A percentile compares a stretch with the other conserved stretches of the same genome.
Conservation (phyloP, 2,329 filamentous ascomycete species). For the Metarhizium anisopliae region DNA sequence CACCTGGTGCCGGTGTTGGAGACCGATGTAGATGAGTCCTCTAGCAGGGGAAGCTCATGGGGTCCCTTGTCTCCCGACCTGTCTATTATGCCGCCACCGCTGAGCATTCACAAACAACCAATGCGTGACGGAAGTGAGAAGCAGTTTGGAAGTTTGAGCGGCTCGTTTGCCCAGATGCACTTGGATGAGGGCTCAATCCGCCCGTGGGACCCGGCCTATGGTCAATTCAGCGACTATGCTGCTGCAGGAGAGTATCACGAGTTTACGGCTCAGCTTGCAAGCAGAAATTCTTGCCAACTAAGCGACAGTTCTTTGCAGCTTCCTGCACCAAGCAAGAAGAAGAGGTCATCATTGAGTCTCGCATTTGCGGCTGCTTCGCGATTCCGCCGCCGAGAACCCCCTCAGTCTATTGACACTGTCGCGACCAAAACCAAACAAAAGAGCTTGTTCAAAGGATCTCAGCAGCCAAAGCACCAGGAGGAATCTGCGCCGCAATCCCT, state of each 20-base stretch:
- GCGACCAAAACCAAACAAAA: background rate
- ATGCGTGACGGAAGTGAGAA: slow-evolving; percentile 4
- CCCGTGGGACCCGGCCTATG: slow-evolving; percentile 13
- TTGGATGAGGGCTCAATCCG: slow-evolving; percentile 6
- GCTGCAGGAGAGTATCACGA: slow-evolving; percentile 26
- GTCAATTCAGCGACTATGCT: slow-evolving; percentile 21
- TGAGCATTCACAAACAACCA: slow-evolving; percentile 5
- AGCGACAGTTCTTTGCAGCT: background rate
- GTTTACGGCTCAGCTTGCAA: slow-evolving; percentile 23
- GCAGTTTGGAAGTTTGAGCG: slow-evolving; percentile 1
- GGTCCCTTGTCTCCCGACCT: slow-evolving; percentile 11
- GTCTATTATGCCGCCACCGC: slow-evolving; percentile 5
- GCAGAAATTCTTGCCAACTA: slow-evolving; percentile 1
- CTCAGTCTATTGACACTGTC: slow-evolving; percentile 8
- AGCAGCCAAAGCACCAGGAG: background rate
- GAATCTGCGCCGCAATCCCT: background rate
- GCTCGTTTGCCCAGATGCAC: background rate
- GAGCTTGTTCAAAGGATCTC: background rate
- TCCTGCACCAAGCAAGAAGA: slow-evolving; percentile 2
- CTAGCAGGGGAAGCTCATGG: slow-evolving; percentile 15
- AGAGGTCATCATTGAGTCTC: slow-evolving; percentile 13
- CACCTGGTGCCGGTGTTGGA: slow-evolving; percentile 10
- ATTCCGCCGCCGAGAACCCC: slow-evolving; percentile 17
- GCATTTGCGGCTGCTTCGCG: slow-evolving; percentile 17
- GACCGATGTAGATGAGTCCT: slow-evolving; percentile 9